A percentile compares a stretch with the other conserved stretches of the same genome.
phyloP scores from a whole-genome alignment of 805 yeast genomes.

The Wickerhamomyces tratensis region DNA sequence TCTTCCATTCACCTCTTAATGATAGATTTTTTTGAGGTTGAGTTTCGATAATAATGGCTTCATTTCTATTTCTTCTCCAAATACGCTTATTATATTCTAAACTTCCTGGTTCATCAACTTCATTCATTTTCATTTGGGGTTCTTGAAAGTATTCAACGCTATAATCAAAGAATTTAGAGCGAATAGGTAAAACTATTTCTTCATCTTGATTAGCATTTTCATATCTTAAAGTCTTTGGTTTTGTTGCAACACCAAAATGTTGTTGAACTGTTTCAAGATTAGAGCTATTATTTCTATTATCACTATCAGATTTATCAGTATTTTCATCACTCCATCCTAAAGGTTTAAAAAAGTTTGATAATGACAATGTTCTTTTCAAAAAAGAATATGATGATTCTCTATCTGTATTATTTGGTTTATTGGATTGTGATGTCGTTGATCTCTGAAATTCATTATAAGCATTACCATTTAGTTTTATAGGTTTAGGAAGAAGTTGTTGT shows the following conservation, averaged over 20 bases:
- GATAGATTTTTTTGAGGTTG: slow-evolving; percentile 85
- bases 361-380: slow-evolving; percentile 17
- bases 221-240: slow-evolving; percentile 51
- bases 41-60: slow-evolving; percentile 74
- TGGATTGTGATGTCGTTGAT: slow-evolving; percentile 8
- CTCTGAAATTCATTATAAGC: slow-evolving; percentile 9
- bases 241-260: slow-evolving; percentile 30
- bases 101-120: slow-evolving; percentile 88
- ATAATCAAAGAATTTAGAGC: slow-evolving; percentile 61
- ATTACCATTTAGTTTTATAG: slow-evolving; percentile 24
- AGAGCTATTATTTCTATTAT: slow-evolving; percentile 1
- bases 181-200: slow-evolving; percentile 34
- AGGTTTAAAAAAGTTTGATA: slow-evolving; percentile 19
- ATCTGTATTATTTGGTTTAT: neutral
- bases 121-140: slow-evolving; percentile 83
- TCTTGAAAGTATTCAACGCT: slow-evolving; percentile 89
- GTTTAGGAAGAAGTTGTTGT: slow-evolving; percentile 28
- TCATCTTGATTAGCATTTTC: slow-evolving; percentile 12
- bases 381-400: slow-evolving; percentile 4
- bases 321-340: slow-evolving; percentile 16
- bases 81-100: slow-evolving; percentile 69
- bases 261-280: slow-evolving; percentile 3
- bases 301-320: slow-evolving; percentile 8
- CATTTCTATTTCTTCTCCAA: slow-evolving; percentile 90
- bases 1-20: slow-evolving; percentile 78